These are phyloP conservation scores for Trichoderma gamsii DNA, from an alignment of 495 filamentous ascomycete genomes.

Conservation along the genomic window DNA sequence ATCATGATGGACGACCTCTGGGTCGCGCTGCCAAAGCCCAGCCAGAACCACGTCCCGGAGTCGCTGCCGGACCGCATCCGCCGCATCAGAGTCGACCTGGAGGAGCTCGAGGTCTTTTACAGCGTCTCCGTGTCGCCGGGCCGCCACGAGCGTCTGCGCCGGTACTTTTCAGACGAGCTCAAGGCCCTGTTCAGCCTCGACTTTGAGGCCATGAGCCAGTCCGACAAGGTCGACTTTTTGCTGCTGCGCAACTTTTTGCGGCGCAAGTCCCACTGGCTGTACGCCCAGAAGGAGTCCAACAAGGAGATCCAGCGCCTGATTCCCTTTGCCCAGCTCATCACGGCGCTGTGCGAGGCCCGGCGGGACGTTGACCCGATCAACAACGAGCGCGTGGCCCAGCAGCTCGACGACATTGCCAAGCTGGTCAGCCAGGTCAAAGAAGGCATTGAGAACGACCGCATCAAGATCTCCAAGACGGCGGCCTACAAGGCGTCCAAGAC, in stretches of 20 bases:
- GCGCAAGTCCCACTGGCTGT: constrained; percentile 29
- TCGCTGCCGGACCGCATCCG: constrained; percentile 29
- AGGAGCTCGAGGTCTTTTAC: constrained; percentile 31
- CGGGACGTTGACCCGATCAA: constrained; percentile 31
- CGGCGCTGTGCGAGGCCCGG: constrained; percentile 36
- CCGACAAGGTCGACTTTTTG: constrained; percentile 38
- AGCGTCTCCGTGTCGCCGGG: constrained; percentile 30
- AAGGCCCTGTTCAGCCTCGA: constrained; percentile 23
- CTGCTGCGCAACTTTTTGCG: constrained; percentile 37
- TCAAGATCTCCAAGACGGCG: constrained; percentile 33
- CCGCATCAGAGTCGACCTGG: constrained; percentile 29
- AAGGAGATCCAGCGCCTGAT: constrained; percentile 29
- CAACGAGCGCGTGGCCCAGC: constrained; percentile 30
- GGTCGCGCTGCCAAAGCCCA: constrained; percentile 7
- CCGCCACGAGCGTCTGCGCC: constrained; percentile 23
- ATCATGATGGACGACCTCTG: not conserved
- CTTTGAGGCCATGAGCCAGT: constrained; percentile 33
- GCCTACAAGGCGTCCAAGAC: constrained; percentile 37
- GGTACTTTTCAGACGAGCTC: constrained; percentile 29
- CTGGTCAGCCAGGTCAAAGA: constrained; percentile 24
- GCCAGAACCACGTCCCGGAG: constrained; percentile 15
- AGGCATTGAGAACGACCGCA: constrained; percentile 21
- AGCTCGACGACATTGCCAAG: constrained; percentile 25
- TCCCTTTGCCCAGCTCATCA: constrained; percentile 31
- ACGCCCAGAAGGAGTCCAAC: constrained; percentile 33